Percentiles rank a stretch among this genome's conserved stretches.
Conservation (phyloP, 1,284 basidiomycete species). For the Calocybe gambosa region DNA sequence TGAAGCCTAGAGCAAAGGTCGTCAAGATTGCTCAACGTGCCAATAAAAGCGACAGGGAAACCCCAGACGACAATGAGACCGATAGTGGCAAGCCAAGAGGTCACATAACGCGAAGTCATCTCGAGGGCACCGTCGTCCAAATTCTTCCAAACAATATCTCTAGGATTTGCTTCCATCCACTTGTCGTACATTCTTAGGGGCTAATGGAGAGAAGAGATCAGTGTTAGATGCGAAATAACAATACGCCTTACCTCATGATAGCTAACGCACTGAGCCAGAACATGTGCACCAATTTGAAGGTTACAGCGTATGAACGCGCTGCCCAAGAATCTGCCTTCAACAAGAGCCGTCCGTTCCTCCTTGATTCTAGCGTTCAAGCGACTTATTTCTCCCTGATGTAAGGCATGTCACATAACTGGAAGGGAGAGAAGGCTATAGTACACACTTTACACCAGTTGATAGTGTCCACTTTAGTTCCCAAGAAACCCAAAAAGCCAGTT, state of each 20-base stretch:
- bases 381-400: slow-evolving; percentile 41
- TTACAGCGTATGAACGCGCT: slow-evolving; percentile 78
- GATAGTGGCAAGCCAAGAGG: slow-evolving; percentile 40
- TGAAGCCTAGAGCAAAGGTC: slow-evolving; percentile 34
- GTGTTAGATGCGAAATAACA: background rate
- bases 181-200: slow-evolving; percentile 54
- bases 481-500: slow-evolving; percentile 48
- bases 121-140: slow-evolving; percentile 46
- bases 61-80: slow-evolving; percentile 66
- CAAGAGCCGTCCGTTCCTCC: slow-evolving; percentile 36
- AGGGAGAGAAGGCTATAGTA: background rate
- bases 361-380: slow-evolving; percentile 43
- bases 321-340: slow-evolving; percentile 51
- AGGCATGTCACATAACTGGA: slow-evolving; percentile 1
- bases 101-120: slow-evolving; percentile 36
- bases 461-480: slow-evolving; percentile 69
- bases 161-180: slow-evolving; percentile 63
- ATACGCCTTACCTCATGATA: slow-evolving; percentile 40
- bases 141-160: slow-evolving; percentile 65
- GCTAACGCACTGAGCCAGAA: slow-evolving; percentile 56
- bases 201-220: slow-evolving; percentile 19
- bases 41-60: slow-evolving; percentile 51
- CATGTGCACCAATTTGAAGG: slow-evolving; percentile 72
- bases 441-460: slow-evolving; percentile 62
- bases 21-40: slow-evolving; percentile 41